Conservation (phyloP, 495 filamentous ascomycete species). For the Viridothelium virens region DNA sequence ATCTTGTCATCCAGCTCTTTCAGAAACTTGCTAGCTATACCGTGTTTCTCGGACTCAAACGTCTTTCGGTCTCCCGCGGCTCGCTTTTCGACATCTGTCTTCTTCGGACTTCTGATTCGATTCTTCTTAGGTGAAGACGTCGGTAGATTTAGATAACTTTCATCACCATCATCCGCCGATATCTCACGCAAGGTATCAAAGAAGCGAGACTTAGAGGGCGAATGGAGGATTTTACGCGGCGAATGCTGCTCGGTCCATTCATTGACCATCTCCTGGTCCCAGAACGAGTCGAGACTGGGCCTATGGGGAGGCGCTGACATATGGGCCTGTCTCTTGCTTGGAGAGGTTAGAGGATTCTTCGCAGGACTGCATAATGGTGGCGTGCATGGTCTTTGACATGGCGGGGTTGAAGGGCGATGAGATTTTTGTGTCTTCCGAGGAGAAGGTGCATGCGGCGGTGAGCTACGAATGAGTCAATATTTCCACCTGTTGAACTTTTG, state of each 20-base stretch:
- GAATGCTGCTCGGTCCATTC: slow-evolving; percentile 78
- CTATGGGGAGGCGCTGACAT: slow-evolving; percentile 54
- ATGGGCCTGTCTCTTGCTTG: slow-evolving; percentile 41
- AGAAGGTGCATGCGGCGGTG: slow-evolving; percentile 29
- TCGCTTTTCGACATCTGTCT: slow-evolving; percentile 20
- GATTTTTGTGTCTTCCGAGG: slow-evolving; percentile 22
- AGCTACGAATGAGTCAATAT: slow-evolving; percentile 12
- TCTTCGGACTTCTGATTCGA: slow-evolving; percentile 34
- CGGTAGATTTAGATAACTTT: slow-evolving; percentile 28
- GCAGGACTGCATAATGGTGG: slow-evolving; percentile 43
- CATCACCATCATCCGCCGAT: neutral
- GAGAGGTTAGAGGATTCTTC: slow-evolving; percentile 42
- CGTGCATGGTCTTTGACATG: slow-evolving; percentile 19
- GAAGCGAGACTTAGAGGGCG: slow-evolving; percentile 25
- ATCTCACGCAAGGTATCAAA: neutral
- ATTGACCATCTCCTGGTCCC: slow-evolving; percentile 66
- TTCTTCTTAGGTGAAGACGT: slow-evolving; percentile 34
- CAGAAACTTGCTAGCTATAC: slow-evolving; percentile 62
- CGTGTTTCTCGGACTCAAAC: slow-evolving; percentile 60
- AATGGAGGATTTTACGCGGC: slow-evolving; percentile 49
- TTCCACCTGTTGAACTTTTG: neutral
- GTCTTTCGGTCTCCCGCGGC: slow-evolving; percentile 45
- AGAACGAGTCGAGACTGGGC: slow-evolving; percentile 69
- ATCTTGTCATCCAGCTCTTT: slow-evolving; percentile 62
- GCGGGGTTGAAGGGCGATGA: slow-evolving; percentile 25